Evolutionary conservation across 257 asterid species (phyloP).

Genomic region (Ophiorrhiza pumila): DNA sequence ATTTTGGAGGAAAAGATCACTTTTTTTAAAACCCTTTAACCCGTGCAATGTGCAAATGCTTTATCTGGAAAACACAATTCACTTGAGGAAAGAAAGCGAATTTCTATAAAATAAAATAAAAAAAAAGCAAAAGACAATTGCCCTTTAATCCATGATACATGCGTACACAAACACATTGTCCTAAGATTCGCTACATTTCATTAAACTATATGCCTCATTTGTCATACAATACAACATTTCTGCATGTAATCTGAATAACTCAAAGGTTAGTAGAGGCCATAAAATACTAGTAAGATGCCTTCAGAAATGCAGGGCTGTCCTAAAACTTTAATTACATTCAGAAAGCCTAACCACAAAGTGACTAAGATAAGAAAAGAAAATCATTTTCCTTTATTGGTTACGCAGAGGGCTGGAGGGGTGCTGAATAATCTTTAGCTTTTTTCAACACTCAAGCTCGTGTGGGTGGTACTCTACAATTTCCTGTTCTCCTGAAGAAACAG

Average conservation of each 20-base stretch:
- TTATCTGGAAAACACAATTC: conserved; percentile 36
- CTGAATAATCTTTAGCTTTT: conserved; percentile 6
- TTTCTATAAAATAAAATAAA: too few species aligned
- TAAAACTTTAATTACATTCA: background rate
- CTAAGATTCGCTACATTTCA: conserved; percentile 7
- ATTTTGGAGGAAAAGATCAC: conserved; percentile 34
- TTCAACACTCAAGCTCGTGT: conserved; percentile 23
- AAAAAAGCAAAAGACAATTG: conserved; percentile 31
- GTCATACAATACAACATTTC: background rate
- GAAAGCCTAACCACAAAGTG: conserved; percentile 1
- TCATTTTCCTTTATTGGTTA: background rate
- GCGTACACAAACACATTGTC: conserved; percentile 22
- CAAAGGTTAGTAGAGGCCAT: background rate
- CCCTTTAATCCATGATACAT: conserved; percentile 43
- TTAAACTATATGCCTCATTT: conserved; percentile 4
- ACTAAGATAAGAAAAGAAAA: background rate
- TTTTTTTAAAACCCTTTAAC: conserved; percentile 41
- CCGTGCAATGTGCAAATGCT: conserved; percentile 42
- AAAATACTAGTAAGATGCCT: background rate
- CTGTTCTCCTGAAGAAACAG: conserved; percentile 37
- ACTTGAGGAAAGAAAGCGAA: conserved; percentile 24
- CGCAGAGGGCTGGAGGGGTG: too few species aligned
- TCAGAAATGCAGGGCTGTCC: background rate
- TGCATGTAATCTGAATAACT: conserved; percentile 1
- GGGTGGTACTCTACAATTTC: conserved; percentile 35